Conservation (phyloP, 2,329 filamentous ascomycete genomes). For the Pseudocercospora crystallina region DNA sequence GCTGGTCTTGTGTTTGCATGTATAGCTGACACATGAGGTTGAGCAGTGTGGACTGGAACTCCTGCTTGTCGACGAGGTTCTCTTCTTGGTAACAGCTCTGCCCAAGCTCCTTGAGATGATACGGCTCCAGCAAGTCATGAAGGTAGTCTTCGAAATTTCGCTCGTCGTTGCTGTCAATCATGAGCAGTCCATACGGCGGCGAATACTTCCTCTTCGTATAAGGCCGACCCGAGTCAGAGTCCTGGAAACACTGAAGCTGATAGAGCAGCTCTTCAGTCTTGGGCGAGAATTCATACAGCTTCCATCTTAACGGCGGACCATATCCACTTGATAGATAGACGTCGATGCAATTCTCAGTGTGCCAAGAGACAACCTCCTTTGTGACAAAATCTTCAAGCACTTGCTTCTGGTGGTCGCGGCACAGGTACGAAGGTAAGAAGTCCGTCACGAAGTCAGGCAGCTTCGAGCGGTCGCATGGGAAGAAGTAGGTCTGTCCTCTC, state of each 20-base stretch:
- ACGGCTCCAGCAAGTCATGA: conserved; percentile 41
- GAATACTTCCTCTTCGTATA: conserved; percentile 39
- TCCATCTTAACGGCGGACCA: conserved; percentile 44
- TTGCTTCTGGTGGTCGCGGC: conserved; percentile 39
- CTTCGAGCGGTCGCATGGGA: conserved; percentile 48
- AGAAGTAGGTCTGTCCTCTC: conserved; percentile 40
- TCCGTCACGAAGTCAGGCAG: conserved; percentile 44
- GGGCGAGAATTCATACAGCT: conserved; percentile 49
- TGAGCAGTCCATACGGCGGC: conserved; percentile 47
- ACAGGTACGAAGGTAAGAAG: conserved; percentile 40
- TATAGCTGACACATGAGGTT: conserved; percentile 40
- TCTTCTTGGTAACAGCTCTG: conserved; percentile 48
- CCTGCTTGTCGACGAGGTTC: conserved; percentile 37
- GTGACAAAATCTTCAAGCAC: conserved; percentile 42
- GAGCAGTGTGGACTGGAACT: conserved; percentile 44
- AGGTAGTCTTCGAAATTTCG: conserved; percentile 48
- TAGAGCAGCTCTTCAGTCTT: conserved; percentile 40
- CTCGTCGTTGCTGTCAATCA: conserved; percentile 46
- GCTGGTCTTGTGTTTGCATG: conserved; percentile 34
- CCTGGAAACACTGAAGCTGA: conserved; percentile 46
- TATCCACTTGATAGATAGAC: conserved; percentile 46
- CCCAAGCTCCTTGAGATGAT: conserved; percentile 43
- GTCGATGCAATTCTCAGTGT: conserved; percentile 38
- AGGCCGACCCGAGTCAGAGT: conserved; percentile 31
- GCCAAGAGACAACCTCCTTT: conserved; percentile 38